Conservation (phyloP, 352 stramenopile species). For the Phytopythium ostracodes region DNA sequence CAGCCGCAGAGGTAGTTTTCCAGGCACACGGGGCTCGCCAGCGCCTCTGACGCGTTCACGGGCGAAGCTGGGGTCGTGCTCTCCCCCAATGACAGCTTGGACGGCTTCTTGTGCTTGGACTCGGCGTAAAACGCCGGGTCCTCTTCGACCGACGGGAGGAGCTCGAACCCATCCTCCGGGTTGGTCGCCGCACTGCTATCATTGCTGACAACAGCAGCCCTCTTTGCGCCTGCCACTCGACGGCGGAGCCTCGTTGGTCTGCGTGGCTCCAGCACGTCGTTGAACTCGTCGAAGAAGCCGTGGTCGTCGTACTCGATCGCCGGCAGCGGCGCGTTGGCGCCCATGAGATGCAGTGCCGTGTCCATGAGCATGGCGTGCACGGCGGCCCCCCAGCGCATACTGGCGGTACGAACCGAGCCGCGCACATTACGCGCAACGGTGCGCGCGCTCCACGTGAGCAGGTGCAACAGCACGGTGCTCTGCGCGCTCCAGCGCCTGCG, state of each 20-base stretch:
- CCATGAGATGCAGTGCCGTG: conserved; percentile 7
- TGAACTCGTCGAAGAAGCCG: conserved; percentile 25
- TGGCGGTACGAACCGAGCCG: not conserved
- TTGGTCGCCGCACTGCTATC: not conserved
- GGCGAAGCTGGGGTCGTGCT: not conserved
- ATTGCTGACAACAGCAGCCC: not conserved
- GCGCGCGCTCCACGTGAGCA: conserved; percentile 4
- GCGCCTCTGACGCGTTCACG: not conserved
- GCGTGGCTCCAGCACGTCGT: conserved; percentile 19
- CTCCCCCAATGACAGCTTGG: not conserved
- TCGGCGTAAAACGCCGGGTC: conserved; percentile 8
- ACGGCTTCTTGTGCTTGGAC: not conserved
- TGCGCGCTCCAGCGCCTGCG: conserved; percentile 6
- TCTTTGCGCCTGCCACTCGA: too few relatives aligned
- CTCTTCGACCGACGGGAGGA: not conserved
- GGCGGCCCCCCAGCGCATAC: not conserved
- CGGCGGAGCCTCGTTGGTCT: not conserved
- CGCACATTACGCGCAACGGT: conserved; percentile 4
- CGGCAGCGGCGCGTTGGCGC: conserved; percentile 6
- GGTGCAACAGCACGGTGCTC: conserved; percentile 5
- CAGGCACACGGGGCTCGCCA: conserved; percentile 25
- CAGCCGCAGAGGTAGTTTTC: conserved; percentile 65
- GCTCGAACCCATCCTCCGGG: conserved; percentile 6
- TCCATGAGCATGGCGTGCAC: conserved; percentile 5
- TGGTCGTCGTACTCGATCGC: conserved; percentile 11